Base-by-base conservation (phyloP, 2,329 filamentous ascomycete genomes). In the Bipolaris gigantea region DNA sequence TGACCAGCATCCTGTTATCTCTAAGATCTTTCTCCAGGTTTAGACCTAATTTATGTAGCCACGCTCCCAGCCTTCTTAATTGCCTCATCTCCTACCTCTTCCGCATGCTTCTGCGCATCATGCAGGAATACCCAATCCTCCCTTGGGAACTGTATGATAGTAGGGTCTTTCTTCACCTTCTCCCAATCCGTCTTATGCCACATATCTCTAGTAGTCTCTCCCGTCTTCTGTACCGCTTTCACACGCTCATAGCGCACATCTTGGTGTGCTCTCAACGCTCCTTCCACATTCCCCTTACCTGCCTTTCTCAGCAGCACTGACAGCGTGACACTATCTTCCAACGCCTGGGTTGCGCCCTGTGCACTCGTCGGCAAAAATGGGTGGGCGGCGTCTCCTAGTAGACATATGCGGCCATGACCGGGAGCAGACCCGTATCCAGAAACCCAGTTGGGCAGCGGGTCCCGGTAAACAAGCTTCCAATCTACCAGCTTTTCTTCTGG, bases 391-490 rank as follows among this genome's bases (percentile, higher is more conserved):
- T 84, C 82, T 1, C 82, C 82, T 1, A 83, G 70, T 25, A 83
- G 69, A 1, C 76, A 79, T 48, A 83, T 81, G 38, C 76, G 74
- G 6, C 69, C 69, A 23, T 71, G 67, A 4, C 69, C 67, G 8
- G 66, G 62, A 0, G 68, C 69, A 19, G 56, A 52, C 34, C 80
- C 78, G 50, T 78, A 77, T n/a, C 71, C 69, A 0, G 77, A 80
- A 1, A 83, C 75, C 82, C 81, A 84, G 0, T 75, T 79, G 0
- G 80, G 77, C 9, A 81, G 71, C 0, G 81, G 81, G 60, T 83
- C 79, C 36, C 81, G 75, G 55, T 81, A 83, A 40, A 80, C 80
- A 21, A 83, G 78, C 59, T 82, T 82, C 80, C 80, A 84, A 61
- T 82, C 80, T 1, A 83, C 73, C 19, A 79, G 60, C 10, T 67